Conservation (phyloP, 805 yeast species). For the Candida khao-thaluensis region DNA sequence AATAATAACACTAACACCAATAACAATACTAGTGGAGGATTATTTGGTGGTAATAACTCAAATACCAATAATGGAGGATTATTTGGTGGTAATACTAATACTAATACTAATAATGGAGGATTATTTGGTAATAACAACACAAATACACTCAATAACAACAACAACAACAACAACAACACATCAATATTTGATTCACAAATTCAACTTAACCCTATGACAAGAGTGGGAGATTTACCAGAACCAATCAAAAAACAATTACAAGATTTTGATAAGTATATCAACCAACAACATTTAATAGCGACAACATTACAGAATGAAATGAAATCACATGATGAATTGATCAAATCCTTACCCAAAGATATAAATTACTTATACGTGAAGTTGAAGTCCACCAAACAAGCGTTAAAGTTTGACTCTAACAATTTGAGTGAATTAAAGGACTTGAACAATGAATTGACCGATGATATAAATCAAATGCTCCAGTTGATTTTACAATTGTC, state of each 20-base stretch:
- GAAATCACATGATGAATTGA: constrained; percentile 59
- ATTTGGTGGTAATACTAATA: constrained; percentile 25
- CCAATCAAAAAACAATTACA: constrained; percentile 66
- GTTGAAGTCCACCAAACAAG: constrained; percentile 64
- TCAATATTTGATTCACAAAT: constrained; percentile 7
- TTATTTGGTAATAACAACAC: constrained; percentile 21
- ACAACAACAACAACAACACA: constrained; percentile 4
- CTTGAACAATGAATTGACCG: constrained; percentile 40
- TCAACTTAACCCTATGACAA: constrained; percentile 68
- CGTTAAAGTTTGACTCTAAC: constrained; percentile 48
- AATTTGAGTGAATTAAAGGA: constrained; percentile 34
- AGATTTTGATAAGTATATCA: constrained; percentile 68
- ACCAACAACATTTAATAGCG: constrained; percentile 70
- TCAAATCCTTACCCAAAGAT: constrained; percentile 73
- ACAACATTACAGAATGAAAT: constrained; percentile 63
- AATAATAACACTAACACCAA: constrained; percentile 14
- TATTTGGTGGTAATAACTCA: constrained; percentile 20
- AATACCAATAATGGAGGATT: constrained; percentile 23
- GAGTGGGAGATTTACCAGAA: constrained; percentile 73
- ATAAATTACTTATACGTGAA: constrained; percentile 60
- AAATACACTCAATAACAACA: constrained; percentile 15
- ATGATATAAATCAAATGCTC: constrained; percentile 54
- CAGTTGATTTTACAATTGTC: constrained; percentile 51
- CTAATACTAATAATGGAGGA: constrained; percentile 6
- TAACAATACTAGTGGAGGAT: constrained; percentile 20